These are phyloP conservation scores for Botrytis squamosa DNA, from an alignment of 2,329 filamentous ascomycete species.

Conservation along the genomic window DNA sequence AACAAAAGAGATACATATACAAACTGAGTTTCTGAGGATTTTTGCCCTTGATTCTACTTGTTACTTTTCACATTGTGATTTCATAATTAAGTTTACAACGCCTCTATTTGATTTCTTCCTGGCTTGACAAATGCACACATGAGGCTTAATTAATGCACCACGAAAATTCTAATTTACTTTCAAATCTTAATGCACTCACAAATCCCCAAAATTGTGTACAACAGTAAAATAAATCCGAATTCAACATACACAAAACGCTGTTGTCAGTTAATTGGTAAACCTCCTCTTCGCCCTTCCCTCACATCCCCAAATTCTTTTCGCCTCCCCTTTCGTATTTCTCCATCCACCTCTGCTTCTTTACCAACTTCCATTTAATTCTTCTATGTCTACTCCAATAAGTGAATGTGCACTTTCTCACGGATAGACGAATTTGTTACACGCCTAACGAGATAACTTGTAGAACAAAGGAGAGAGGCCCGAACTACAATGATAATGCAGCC, in stretches of 20 bases:
- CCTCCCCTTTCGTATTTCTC: not conserved
- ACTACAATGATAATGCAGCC: not conserved
- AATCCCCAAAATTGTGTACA: not conserved
- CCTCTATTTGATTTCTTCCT: not conserved
- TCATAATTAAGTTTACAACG: not conserved
- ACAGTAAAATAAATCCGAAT: accelerated
- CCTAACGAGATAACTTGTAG: accelerated
- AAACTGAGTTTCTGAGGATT: not conserved
- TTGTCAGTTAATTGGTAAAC: not conserved
- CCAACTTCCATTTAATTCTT: not conserved
- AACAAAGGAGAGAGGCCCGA: not conserved
- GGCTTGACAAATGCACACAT: not conserved
- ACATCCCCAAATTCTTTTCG: not conserved
- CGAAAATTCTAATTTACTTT: not conserved
- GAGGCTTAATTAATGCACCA: too few relatives aligned
- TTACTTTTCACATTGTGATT: not conserved
- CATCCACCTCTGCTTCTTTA: not conserved
- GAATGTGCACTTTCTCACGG: not conserved
- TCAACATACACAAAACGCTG: not conserved
- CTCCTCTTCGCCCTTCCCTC: not conserved
- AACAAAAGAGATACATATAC: not conserved
- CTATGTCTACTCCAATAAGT: not conserved
- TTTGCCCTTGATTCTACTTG: not conserved
- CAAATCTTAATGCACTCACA: not conserved
- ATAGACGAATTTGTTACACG: not conserved